Base-by-base conservation (phyloP, 441 rosid species). In the Geranium incanum region DNA sequence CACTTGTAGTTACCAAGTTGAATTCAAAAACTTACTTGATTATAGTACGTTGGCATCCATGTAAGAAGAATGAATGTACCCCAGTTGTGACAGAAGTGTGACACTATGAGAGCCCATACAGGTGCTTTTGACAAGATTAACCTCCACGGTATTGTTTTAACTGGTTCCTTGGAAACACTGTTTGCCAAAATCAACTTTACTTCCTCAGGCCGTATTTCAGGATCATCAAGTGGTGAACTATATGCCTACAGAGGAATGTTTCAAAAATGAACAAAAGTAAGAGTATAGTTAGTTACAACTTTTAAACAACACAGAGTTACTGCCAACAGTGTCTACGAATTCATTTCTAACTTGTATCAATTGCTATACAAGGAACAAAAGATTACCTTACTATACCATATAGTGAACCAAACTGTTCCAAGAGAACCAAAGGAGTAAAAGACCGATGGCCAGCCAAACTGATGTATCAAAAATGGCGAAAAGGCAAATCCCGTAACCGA, bases 1-100 rank as follows among this genome's bases (percentile, higher is more conserved):
- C 43, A 1, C 43, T 1, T 6, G 19, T 43, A 19, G 45, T 28
- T 38, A 39, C n/a, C 16, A 16, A 2, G n/a, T 19, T 15, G 12
- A 39, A 11, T 66, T 64, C 36, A 37, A 67, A 36, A 75, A 72
- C 86, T 78, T 84, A 88, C 98, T 80, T 93, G 94, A 71, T 91
- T 81, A 81, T 93, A 91, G 77, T 91, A 93, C 5, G 97, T 91
- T 0, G 98, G 98, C 97, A 93, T 93, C 98, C 97, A 91, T 3
- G 98, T 93, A 36, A 93, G 79, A 70, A 93, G 96, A 83, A 93
- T 93, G 78, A 91, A 91, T 33, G 98, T 91, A 62, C 98, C 97
- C 96, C 94, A 91, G 60, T 93, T 93, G 71, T 91, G 97, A 82
- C 97, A 93, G 78, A 93, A 93, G 71, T 93, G 97, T 72, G 81